Conservation (phyloP, 768 basidiomycete genomes). For the Collybia sordida region DNA sequence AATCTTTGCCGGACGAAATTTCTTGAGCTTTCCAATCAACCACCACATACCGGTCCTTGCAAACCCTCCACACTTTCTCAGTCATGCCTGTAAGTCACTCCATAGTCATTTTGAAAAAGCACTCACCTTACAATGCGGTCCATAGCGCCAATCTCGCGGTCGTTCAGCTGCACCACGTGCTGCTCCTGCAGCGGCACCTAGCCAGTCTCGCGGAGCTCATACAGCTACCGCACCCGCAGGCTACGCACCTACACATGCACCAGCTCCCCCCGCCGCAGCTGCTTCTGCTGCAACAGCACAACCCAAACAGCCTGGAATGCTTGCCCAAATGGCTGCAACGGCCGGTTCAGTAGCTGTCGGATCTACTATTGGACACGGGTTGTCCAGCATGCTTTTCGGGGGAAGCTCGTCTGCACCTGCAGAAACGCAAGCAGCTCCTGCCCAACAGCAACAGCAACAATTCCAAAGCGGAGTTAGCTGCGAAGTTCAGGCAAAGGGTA, state of each 20-base stretch:
- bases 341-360: conserved; percentile 90
- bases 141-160: conserved; percentile 76
- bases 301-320: conserved; percentile 64
- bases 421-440: conserved; percentile 47
- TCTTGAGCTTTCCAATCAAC: conserved; percentile 22
- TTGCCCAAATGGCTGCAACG: conserved; percentile 86
- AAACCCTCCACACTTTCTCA: conserved; percentile 5
- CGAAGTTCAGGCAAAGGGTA: conserved; percentile 81
- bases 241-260: conserved; percentile 37
- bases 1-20: conserved; percentile 21
- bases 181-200: conserved; percentile 41
- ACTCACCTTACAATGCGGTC: background rate
- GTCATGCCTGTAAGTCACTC: conserved; percentile 38
- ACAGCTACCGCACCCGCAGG: conserved; percentile 53
- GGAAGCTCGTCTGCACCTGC: conserved; percentile 49
- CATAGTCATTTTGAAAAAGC: background rate
- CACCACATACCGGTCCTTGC: conserved; percentile 18
- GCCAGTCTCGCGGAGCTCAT: conserved; percentile 46
- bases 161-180: conserved; percentile 58
- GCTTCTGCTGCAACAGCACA: conserved; percentile 42
- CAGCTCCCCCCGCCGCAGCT: conserved; percentile 42
- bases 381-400: conserved; percentile 89
- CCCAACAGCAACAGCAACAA: conserved; percentile 48
- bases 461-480: conserved; percentile 51
- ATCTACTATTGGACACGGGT: conserved; percentile 86